Conservation (phyloP, 768 basidiomycete species). For the Termitomyces sp. region DNA sequence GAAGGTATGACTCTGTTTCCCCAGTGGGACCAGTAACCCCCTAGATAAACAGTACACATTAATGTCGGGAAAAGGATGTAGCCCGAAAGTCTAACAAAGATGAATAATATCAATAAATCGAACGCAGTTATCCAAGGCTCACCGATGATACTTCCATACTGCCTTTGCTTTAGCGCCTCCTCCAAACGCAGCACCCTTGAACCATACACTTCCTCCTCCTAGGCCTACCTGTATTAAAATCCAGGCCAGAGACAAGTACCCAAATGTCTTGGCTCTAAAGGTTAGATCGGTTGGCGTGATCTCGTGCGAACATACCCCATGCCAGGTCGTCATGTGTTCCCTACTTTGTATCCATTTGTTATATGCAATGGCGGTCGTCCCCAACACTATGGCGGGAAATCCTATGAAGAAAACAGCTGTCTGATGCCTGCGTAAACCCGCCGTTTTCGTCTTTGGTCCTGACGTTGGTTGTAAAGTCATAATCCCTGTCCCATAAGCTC, state of each 20-base stretch:
- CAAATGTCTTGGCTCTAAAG: constrained; percentile 44
- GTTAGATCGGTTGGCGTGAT: not conserved
- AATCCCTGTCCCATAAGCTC: constrained; percentile 41
- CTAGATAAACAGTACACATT: constrained; percentile 61
- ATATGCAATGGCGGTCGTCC: constrained; percentile 54
- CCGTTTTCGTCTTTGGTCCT: constrained; percentile 57
- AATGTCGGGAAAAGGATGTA: constrained; percentile 62
- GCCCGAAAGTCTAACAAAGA: constrained; percentile 53
- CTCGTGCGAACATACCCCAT: constrained; percentile 46
- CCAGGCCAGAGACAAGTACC: constrained; percentile 59
- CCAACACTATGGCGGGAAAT: constrained; percentile 52
- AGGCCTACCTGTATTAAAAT: constrained; percentile 53
- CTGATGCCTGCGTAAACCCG: constrained; percentile 70
- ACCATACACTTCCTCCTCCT: constrained; percentile 80
- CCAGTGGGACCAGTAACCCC: constrained; percentile 70
- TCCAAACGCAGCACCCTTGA: constrained; percentile 61
- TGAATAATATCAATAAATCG: not conserved
- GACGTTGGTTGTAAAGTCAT: constrained; percentile 73
- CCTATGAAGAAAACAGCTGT: constrained; percentile 50
- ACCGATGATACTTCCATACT: constrained; percentile 86
- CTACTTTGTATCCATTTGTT: constrained; percentile 51
- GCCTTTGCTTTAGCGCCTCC: constrained; percentile 66
- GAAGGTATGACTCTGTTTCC: constrained; percentile 29
- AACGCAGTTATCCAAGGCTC: constrained; percentile 1
- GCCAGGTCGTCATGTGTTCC: constrained; percentile 69